phyloP scores from a whole-genome alignment of 208 protist species.

The Wallacemonas rigidus region DNA sequence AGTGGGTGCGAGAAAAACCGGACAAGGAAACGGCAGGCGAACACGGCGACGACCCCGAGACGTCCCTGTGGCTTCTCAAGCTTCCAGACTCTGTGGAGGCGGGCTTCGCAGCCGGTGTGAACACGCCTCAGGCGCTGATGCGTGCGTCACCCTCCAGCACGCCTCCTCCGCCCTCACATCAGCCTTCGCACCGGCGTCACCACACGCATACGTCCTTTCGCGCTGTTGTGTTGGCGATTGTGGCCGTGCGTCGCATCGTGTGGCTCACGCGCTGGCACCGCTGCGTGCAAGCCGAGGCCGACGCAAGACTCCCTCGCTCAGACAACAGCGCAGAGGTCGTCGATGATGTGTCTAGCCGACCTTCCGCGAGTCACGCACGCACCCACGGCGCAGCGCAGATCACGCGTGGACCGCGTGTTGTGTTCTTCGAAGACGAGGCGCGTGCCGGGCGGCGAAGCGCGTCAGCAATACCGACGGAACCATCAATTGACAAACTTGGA shows the following conservation, averaged over 20 bases:
- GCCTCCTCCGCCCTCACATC: not conserved
- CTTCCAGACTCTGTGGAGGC: too few relatives aligned
- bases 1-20: too few relatives aligned
- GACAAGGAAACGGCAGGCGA: too few relatives aligned
- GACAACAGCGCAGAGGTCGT: not conserved
- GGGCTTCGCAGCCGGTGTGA: too few relatives aligned
- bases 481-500: not conserved
- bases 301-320: not conserved
- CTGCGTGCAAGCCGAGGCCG: not conserved
- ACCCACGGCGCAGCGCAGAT: too few relatives aligned
- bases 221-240: not conserved
- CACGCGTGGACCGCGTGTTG: constrained; percentile 9
- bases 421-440: constrained; percentile 19
- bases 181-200: not conserved
- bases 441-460: not conserved
- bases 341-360: not conserved
- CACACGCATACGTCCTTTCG: not conserved
- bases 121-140: too few relatives aligned
- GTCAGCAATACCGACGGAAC: not conserved
- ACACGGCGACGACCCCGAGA: too few relatives aligned
- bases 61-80: too few relatives aligned
- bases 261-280: constrained; percentile 8
- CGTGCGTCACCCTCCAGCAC: not conserved
- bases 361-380: too few relatives aligned
- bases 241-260: constrained; percentile 4